phyloP scores from a whole-genome alignment of 2,329 filamentous ascomycete genomes.

The Fusarium annulatum region DNA sequence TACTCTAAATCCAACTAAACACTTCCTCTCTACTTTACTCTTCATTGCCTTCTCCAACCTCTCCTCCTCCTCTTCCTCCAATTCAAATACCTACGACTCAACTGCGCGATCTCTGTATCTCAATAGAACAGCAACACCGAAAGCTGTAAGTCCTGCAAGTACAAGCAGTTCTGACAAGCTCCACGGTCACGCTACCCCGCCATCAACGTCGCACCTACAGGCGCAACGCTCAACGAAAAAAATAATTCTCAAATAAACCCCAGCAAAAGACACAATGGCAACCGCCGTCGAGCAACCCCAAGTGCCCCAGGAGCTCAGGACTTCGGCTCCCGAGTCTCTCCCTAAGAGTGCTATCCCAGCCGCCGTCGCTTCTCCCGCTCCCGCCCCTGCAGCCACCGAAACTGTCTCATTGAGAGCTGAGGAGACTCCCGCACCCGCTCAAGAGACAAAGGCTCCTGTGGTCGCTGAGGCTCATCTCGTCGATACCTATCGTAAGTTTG shows the following conservation, averaged over 20 bases:
- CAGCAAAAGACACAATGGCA: constrained; percentile 41
- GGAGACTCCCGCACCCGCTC: constrained; percentile 1
- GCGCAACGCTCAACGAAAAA: constrained; percentile 34
- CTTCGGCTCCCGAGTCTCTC: constrained; percentile 29
- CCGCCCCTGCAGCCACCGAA: constrained; percentile 30
- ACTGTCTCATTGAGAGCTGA: constrained; percentile 21
- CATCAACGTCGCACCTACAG: constrained; percentile 40
- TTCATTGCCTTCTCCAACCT: constrained; percentile 1
- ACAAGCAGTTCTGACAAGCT: constrained; percentile 44
- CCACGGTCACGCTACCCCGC: constrained; percentile 45
- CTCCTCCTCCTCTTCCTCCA: background rate
- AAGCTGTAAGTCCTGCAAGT: constrained; percentile 42
- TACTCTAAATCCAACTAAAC: constrained; percentile 9
- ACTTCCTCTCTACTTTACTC: constrained; percentile 9
- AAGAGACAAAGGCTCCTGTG: constrained; percentile 61
- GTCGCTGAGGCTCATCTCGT: constrained; percentile 81
- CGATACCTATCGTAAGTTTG: constrained; percentile 74
- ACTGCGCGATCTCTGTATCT: constrained; percentile 25
- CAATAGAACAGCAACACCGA: constrained; percentile 39
- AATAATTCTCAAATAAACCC: constrained; percentile 16
- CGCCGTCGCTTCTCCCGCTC: constrained; percentile 21
- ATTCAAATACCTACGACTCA: constrained; percentile 5
- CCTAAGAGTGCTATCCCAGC: constrained; percentile 26
- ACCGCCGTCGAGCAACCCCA: constrained; percentile 41
- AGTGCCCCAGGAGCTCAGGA: constrained; percentile 29